Conservation (phyloP, 768 basidiomycete genomes). For the Tylopilus balloui region DNA sequence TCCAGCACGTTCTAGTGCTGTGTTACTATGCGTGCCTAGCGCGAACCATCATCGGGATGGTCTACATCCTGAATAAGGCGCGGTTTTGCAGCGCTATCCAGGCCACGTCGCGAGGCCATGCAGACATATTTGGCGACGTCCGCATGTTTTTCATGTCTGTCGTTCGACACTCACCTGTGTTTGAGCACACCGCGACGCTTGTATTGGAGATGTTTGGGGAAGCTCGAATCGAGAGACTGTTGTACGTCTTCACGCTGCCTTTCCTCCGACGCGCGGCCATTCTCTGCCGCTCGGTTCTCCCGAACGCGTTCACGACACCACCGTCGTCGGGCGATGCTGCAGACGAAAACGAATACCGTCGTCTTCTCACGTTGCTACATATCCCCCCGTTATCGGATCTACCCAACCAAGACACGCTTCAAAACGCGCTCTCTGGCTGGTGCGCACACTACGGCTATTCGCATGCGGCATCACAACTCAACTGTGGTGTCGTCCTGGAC, state of each 20-base stretch:
- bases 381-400: conserved; percentile 79
- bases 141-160: conserved; percentile 90
- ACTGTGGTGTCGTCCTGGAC: conserved; percentile 77
- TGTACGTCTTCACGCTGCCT: conserved; percentile 86
- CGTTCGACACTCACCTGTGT: conserved; percentile 81
- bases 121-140: conserved; percentile 77
- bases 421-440: conserved; percentile 87
- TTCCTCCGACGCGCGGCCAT: conserved; percentile 88
- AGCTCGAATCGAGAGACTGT: conserved; percentile 75
- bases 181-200: conserved; percentile 78
- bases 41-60: conserved; percentile 78
- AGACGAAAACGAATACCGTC: conserved; percentile 68
- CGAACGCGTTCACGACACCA: conserved; percentile 53
- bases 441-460: conserved; percentile 84
- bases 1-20: conserved; percentile 83
- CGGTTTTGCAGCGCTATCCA: conserved; percentile 49
- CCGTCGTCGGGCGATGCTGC: conserved; percentile 35
- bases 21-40: conserved; percentile 89
- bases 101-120: conserved; percentile 46
- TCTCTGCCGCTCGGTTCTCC: conserved; percentile 71
- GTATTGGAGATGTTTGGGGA: conserved; percentile 81
- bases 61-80: conserved; percentile 75
- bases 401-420: conserved; percentile 80
- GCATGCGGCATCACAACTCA: conserved; percentile 71
- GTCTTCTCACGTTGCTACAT: conserved; percentile 68